Base-by-base conservation (phyloP, 2,329 filamentous ascomycete species). In the Epichloe amarillans region DNA sequence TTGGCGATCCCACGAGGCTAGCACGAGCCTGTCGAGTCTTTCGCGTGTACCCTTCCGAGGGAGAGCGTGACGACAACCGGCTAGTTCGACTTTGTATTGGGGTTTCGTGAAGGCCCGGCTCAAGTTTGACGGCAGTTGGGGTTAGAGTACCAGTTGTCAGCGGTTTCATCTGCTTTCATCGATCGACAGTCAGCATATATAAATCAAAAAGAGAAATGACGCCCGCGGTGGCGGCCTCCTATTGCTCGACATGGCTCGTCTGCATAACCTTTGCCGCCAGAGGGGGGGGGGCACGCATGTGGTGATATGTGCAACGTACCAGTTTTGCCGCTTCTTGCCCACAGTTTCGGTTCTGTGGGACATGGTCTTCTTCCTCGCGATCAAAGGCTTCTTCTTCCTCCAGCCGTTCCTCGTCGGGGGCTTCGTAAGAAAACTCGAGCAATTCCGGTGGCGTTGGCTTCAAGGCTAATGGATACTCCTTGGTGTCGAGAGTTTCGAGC, bases 381-480 rank as follows among this genome's bases (percentile, higher is more conserved):
- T 54, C 48, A 19, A 63, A 61, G 3, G 61, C 58, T 33, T 65
- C 64, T 33, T 65, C 64, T 5, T 60, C 55, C 8, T 58, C 50
- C 38, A 52, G 50, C 23, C 11, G 17, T n/a, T 55, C 55, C 12
- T 59, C 51, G 30, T 54, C 54, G 37, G 86, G 71, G 48, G 77
- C 56, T 36, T 84, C 80, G 59, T 95, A 90, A 40, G 79, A 82
- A 62, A 97, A 85, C 51, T 82, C 82, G 55, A 82, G 80, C 53
- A 98, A 72, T 48, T 86, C 83, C 15, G 82, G 78, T 2, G 93
- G 93, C 1, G 90, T 95, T 1, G 88, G 84, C 47, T 86, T 83
- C 55, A 79, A 77, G 38, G 91, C 91, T 33, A 98, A 74, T 39
- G 93, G 93, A 65, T 95, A 98, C 60, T 93, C 82, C 65, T 94